Conservation (phyloP, 83 land plant species). For the Diphasiastrum complanatum region DNA sequence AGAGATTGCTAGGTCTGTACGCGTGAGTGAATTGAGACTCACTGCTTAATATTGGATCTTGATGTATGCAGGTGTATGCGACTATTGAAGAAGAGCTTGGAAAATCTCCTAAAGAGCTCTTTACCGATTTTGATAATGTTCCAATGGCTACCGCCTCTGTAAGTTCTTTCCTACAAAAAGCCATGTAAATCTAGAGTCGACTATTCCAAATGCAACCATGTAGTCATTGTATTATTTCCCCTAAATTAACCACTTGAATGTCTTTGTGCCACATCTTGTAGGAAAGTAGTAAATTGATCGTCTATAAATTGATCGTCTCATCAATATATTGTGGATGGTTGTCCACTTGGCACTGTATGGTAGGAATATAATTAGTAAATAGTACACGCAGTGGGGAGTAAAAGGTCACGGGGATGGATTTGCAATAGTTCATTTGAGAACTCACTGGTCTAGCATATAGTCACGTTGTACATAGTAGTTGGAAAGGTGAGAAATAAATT, state of each 20-base stretch:
- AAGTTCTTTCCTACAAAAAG: conserved; percentile 20
- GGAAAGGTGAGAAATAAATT: no score
- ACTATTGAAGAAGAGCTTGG: conserved; percentile 84
- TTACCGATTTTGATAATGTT: conserved; percentile 43
- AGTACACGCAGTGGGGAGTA: no score
- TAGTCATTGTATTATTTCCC: background rate
- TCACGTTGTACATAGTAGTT: no score
- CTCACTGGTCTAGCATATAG: no score
- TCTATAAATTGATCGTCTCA: no score
- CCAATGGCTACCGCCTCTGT: conserved; percentile 98
- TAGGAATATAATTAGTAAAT: no score
- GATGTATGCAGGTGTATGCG: conserved; percentile 41
- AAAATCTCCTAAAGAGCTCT: conserved; percentile 52
- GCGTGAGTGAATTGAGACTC: background rate
- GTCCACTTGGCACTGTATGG: no score
- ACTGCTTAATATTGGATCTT: conserved; percentile 5
- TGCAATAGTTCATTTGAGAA: no score
- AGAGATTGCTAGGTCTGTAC: background rate
- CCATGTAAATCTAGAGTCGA: background rate
- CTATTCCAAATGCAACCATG: background rate
- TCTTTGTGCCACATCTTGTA: background rate
- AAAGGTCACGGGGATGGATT: no score
- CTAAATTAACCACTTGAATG: background rate
- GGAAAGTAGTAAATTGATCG: background rate
- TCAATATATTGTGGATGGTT: no score